A percentile compares a stretch with the other conserved stretches of the same genome.
Evolutionary conservation across 1,139 yeast species (phyloP).

Genomic region (Scheffersomyces stambukii): DNA sequence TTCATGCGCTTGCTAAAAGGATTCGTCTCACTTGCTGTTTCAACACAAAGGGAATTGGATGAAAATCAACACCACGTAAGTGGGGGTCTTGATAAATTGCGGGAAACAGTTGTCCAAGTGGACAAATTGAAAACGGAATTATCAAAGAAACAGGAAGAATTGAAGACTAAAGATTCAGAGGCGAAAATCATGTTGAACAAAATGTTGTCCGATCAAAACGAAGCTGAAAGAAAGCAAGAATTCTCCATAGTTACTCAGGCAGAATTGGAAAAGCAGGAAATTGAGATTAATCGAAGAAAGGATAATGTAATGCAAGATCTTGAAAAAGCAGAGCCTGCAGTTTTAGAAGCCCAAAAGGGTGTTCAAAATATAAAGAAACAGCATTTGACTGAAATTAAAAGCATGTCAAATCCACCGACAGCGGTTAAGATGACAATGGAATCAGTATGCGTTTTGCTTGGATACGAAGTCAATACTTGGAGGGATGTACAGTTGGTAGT

Average conservation of each 20-base stretch:
- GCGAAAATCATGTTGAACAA: slow-evolving; percentile 69
- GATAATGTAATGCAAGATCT: slow-evolving; percentile 58
- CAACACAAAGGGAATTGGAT: slow-evolving; percentile 50
- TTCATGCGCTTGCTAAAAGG: slow-evolving; percentile 50
- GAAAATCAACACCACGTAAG: slow-evolving; percentile 69
- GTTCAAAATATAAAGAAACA: slow-evolving; percentile 91
- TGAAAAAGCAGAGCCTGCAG: slow-evolving; percentile 78
- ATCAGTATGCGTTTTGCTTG: slow-evolving; percentile 79
- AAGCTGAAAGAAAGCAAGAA: slow-evolving; percentile 86
- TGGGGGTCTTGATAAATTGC: slow-evolving; percentile 68
- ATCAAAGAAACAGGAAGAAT: slow-evolving; percentile 46
- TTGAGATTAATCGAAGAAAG: slow-evolving; percentile 54
- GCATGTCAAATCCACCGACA: slow-evolving; percentile 89
- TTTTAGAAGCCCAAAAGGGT: slow-evolving; percentile 77
- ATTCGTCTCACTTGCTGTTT: slow-evolving; percentile 41
- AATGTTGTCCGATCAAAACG: slow-evolving; percentile 87
- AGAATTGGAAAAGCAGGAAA: slow-evolving; percentile 66
- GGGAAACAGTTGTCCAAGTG: slow-evolving; percentile 76
- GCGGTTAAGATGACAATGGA: slow-evolving; percentile 84
- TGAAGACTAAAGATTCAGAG: slow-evolving; percentile 57
- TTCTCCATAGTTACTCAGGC: slow-evolving; percentile 77
- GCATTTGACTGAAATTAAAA: slow-evolving; percentile 82
- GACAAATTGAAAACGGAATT: slow-evolving; percentile 53
- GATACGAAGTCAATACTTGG: slow-evolving; percentile 70
- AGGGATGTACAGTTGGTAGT: slow-evolving; percentile 79